A percentile compares a stretch with the other conserved stretches of the same genome.
phyloP scores from a whole-genome alignment of 768 basidiomycete species.

The Psilocybe sp. region DNA sequence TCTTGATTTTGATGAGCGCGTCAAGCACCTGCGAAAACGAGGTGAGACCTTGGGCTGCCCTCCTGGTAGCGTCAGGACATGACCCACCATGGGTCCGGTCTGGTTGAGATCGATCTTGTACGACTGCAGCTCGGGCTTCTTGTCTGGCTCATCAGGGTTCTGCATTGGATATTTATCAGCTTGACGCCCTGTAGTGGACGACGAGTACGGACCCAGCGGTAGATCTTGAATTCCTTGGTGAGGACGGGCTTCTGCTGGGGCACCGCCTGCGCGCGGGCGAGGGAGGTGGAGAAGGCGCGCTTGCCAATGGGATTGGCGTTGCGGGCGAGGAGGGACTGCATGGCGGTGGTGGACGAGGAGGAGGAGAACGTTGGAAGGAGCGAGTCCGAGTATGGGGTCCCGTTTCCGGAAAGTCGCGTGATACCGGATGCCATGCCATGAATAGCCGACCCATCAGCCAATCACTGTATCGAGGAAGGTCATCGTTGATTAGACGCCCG shows the following conservation, averaged over 20 bases:
- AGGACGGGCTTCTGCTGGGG: slow-evolving; percentile 66
- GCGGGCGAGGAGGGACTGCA: slow-evolving; percentile 21
- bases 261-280: slow-evolving; percentile 36
- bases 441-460: slow-evolving; percentile 18
- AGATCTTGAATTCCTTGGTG: slow-evolving; percentile 96
- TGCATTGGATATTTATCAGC: slow-evolving; percentile 5
- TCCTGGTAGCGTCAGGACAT: background rate
- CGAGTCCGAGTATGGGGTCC: slow-evolving; percentile 10
- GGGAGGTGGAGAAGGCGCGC: slow-evolving; percentile 22
- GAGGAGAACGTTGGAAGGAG: slow-evolving; percentile 11
- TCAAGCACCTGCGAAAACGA: slow-evolving; percentile 63
- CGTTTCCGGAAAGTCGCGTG: slow-evolving; percentile 24
- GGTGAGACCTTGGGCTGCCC: slow-evolving; percentile 4
- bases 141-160: slow-evolving; percentile 94
- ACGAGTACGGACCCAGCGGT: slow-evolving; percentile 79
- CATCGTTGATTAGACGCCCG: background rate
- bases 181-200: background rate
- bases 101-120: slow-evolving; percentile 92
- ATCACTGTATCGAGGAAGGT: slow-evolving; percentile 4
- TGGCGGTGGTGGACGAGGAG: slow-evolving; percentile 9
- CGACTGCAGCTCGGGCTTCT: slow-evolving; percentile 87
- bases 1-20: slow-evolving; percentile 98
- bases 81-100: slow-evolving; percentile 86
- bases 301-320: slow-evolving; percentile 17
- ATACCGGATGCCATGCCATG: slow-evolving; percentile 18